Evolutionary conservation across 768 basidiomycete genomes (phyloP).

Genomic region (Tulasnella sp.): DNA sequence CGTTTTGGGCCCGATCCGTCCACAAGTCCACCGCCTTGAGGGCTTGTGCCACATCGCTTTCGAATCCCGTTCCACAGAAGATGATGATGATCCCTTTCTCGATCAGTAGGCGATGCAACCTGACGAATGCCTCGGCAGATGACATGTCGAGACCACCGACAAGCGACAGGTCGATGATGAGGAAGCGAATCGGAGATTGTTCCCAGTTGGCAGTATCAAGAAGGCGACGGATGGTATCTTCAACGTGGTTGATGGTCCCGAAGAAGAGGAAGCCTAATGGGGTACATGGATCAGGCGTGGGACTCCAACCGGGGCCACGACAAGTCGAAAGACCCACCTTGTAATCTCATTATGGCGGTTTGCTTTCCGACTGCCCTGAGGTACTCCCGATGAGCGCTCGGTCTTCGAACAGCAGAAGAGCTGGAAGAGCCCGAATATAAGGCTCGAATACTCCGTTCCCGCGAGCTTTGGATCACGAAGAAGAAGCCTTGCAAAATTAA

Average conservation of each 20-base stretch:
- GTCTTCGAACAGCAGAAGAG: slow-evolving; percentile 84
- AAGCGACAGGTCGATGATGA: slow-evolving; percentile 76
- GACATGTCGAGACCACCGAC: slow-evolving; percentile 91
- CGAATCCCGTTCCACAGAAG: slow-evolving; percentile 66
- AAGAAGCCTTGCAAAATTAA: slow-evolving; percentile 58
- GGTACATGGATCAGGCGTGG: not conserved
- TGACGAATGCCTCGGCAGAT: slow-evolving; percentile 87
- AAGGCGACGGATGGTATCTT: slow-evolving; percentile 68
- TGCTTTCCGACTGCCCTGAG: slow-evolving; percentile 88
- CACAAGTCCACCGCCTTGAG: slow-evolving; percentile 70
- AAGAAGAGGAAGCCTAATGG: slow-evolving; percentile 71
- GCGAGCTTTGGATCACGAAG: slow-evolving; percentile 94
- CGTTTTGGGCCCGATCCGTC: slow-evolving; percentile 47
- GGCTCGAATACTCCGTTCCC: slow-evolving; percentile 68
- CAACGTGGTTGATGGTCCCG: slow-evolving; percentile 84
- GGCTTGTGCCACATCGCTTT: slow-evolving; percentile 58
- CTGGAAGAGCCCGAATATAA: slow-evolving; percentile 74
- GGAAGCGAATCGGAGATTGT: slow-evolving; percentile 71
- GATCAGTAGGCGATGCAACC: slow-evolving; percentile 70
- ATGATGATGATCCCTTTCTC: slow-evolving; percentile 73
- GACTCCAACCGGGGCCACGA: not conserved
- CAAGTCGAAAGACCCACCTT: slow-evolving; percentile 37
- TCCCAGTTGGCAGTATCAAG: slow-evolving; percentile 63
- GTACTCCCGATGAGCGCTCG: slow-evolving; percentile 76
- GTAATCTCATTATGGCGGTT: slow-evolving; percentile 76